Evolutionary conservation across 176 grass and related monocot species (phyloP), one percentile per base, ranked within the genome.

Genomic region (Alopecurus myosuroides): DNA sequence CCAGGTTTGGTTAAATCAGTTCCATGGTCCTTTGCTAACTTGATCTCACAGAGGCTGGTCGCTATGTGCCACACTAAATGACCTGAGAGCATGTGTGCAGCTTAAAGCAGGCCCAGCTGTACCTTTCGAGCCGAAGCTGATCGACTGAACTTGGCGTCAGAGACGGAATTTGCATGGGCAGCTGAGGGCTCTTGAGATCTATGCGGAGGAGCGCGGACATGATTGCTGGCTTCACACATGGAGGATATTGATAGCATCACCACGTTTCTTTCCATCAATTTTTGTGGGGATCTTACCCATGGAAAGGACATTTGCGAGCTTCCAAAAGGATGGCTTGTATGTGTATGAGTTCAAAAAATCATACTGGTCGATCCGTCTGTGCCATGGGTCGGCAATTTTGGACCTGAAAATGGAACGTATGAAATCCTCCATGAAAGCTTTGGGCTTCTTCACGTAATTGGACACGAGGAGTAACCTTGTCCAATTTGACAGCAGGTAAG

Each of bases 21-120:
- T 0, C 0, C 26, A 0, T 2, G 4, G 0, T 58, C 14, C 9
- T 17, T 6, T 1, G 57, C 64, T 30, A 84, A 10, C 2, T 26
- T 18, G 11, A 88, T 84, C 82, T 88, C 86, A 2, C 87, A 88
- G 28, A 88, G 5, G 49, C 64, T 84, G 1, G 86, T 88, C 6
- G 86, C 86, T 1, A 88, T 79, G 36, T 88, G 80, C 80, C 73
- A 88, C 39, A 88, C 81, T 11, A 88, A 76, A 88, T 84, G 56
- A 88, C 14, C 0, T 74, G 61, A 40, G 87, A 78, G 37, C 1
- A 36, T 62, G 81, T 74, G 1, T 7, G 70, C 2, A 78, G 30
- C 1, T 62, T 1, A 19, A n/a, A 5, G 53, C 53, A 56, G 53
- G 53, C 53, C 53, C 53, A 56, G 1, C 56, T 1, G 4, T 56